Conservation (phyloP, 345 rosid genomes). For the Ailanthus altissimus region DNA sequence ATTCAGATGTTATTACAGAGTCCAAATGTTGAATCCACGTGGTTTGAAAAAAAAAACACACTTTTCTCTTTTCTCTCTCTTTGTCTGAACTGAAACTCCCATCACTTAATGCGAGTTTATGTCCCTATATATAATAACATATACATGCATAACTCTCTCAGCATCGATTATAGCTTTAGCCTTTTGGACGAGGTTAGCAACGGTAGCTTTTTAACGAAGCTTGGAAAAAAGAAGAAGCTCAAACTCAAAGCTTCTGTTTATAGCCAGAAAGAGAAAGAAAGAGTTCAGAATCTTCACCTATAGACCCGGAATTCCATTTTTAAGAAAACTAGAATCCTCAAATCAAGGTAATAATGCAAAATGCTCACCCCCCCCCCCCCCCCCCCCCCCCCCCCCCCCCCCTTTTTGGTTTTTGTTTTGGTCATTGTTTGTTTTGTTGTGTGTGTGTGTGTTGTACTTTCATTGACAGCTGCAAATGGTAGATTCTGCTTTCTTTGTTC, state of each 20-base stretch:
- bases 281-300: constrained; percentile 13
- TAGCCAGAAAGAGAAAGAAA: constrained; percentile 24
- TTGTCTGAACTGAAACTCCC: not conserved
- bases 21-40: constrained; percentile 47
- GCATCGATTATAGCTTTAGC: too few relatives aligned
- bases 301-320: constrained; percentile 9
- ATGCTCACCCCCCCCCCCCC: too few relatives aligned
- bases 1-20: not conserved
- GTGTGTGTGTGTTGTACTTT: not conserved
- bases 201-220: not conserved
- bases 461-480: constrained; percentile 10
- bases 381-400: too few relatives aligned
- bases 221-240: not conserved
- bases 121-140: not conserved
- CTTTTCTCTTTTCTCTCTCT: constrained; percentile 3
- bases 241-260: not conserved
- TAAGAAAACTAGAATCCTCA: constrained; percentile 6
- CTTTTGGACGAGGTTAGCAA: constrained; percentile 8
- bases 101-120: not conserved
- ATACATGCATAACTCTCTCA: not conserved
- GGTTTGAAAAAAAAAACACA: constrained; percentile 36
- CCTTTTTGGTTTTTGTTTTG: not conserved
- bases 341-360: constrained; percentile 46
- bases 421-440: not conserved
- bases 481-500: constrained; percentile 4